Conservation (phyloP, 176 grass and related monocot genomes). For the Areca catechu region DNA sequence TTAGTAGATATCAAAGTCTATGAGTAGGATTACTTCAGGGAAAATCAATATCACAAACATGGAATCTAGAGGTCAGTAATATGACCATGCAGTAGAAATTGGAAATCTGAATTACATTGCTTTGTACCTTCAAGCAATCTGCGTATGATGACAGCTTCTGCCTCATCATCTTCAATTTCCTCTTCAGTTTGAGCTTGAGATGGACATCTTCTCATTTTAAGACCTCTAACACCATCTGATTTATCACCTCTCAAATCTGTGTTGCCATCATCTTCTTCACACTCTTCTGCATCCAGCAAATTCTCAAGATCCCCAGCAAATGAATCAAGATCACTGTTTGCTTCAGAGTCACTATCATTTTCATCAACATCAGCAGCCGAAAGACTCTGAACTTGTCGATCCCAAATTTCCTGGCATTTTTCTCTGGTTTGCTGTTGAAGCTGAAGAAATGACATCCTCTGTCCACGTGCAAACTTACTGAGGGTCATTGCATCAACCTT, state of each 20-base stretch:
- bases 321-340: conserved; percentile 82
- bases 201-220: conserved; percentile 82
- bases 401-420: conserved; percentile 99
- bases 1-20: too few species aligned
- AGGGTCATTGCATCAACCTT: conserved; percentile 77
- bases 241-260: conserved; percentile 47
- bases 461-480: conserved; percentile 92
- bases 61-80: too few species aligned
- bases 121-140: conserved; percentile 76
- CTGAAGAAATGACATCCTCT: conserved; percentile 96
- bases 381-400: conserved; percentile 85
- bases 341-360: conserved; percentile 72
- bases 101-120: too few species aligned
- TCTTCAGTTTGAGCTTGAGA: conserved; percentile 50
- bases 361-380: conserved; percentile 71
- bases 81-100: too few species aligned
- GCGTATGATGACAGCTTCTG: conserved; percentile 58
- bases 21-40: too few species aligned
- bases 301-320: conserved; percentile 99
- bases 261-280: conserved; percentile 67
- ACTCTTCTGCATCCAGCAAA: conserved; percentile 83
- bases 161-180: conserved; percentile 88
- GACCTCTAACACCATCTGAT: conserved; percentile 49
- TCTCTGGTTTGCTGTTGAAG: conserved; percentile 95
- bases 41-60: too few species aligned